These are phyloP conservation scores for Daldinia childiae DNA, from an alignment of 495 filamentous ascomycete genomes.

Conservation along the genomic window DNA sequence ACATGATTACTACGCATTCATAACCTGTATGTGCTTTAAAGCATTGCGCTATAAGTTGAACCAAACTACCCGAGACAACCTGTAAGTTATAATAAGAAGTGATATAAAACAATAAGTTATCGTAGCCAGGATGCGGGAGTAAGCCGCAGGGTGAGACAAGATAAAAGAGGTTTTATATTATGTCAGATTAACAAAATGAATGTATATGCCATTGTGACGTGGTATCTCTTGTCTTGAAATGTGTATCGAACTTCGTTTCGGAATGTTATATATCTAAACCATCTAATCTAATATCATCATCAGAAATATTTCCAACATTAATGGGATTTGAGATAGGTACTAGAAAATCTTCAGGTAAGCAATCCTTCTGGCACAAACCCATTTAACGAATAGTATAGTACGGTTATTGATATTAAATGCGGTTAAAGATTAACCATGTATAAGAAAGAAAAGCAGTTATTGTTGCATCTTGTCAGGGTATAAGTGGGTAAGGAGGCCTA, in stretches of 20 bases:
- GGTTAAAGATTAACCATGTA: no score
- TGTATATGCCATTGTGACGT: background rate
- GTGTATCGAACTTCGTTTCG: background rate
- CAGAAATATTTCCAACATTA: background rate
- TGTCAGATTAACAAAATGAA: background rate
- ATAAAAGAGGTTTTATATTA: background rate
- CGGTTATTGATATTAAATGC: no score
- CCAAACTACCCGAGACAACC: no score
- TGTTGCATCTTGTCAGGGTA: no score
- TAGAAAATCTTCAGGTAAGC: no score
- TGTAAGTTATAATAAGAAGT: background rate
- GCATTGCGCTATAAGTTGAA: background rate
- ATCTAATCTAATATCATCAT: background rate
- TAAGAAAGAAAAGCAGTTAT: no score
- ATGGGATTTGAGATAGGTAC: background rate
- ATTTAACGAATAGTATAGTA: no score
- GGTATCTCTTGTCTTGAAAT: background rate
- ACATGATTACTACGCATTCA: background rate
- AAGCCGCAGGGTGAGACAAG: background rate
- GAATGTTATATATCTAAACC: background rate
- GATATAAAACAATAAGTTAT: background rate
- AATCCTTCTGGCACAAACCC: no score
- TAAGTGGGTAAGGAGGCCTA: no score
- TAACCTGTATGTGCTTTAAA: background rate
- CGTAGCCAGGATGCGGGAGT: background rate